phyloP scores from a whole-genome alignment of 306 rosid species.

The Gillenia trifoliata region DNA sequence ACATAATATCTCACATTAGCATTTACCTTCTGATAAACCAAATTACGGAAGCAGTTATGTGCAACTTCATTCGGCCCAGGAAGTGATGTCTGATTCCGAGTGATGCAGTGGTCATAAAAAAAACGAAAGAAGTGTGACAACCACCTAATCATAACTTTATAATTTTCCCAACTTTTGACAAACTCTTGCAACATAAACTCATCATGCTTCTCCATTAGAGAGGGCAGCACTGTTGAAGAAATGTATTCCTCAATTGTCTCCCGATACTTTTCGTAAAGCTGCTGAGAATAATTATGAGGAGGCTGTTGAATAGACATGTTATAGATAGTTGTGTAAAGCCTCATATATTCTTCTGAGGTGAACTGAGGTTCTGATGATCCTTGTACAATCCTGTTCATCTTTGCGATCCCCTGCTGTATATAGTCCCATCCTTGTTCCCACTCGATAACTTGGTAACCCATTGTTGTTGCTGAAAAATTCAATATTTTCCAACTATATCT shows the following conservation, averaged over 20 bases:
- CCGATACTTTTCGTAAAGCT: constrained; percentile 39
- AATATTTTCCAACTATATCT: no score
- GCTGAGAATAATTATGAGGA: constrained; percentile 34
- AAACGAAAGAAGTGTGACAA: constrained; percentile 30
- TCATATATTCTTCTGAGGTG: constrained; percentile 10
- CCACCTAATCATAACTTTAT: constrained; percentile 41
- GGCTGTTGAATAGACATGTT: constrained; percentile 50
- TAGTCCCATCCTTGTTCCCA: constrained; percentile 19
- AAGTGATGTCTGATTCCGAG: constrained; percentile 28
- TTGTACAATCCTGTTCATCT: constrained; percentile 11
- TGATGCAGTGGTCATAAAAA: constrained; percentile 30
- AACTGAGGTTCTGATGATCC: constrained; percentile 14
- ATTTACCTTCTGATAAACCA: constrained; percentile 26
- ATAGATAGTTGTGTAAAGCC: constrained; percentile 33
- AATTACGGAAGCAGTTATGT: constrained; percentile 26
- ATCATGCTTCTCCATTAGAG: constrained; percentile 51
- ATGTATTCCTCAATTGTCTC: constrained; percentile 33
- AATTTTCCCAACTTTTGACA: constrained; percentile 52
- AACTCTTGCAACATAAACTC: constrained; percentile 69
- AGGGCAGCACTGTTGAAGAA: constrained; percentile 40
- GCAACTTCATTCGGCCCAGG: constrained; percentile 27
- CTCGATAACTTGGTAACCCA: neutral
- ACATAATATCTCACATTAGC: constrained; percentile 39
- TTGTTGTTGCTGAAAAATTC: neutral
- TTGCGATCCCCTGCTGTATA: neutral